Base-by-base conservation (phyloP, 2,329 filamentous ascomycete genomes). In the Gremmenia infestans region DNA sequence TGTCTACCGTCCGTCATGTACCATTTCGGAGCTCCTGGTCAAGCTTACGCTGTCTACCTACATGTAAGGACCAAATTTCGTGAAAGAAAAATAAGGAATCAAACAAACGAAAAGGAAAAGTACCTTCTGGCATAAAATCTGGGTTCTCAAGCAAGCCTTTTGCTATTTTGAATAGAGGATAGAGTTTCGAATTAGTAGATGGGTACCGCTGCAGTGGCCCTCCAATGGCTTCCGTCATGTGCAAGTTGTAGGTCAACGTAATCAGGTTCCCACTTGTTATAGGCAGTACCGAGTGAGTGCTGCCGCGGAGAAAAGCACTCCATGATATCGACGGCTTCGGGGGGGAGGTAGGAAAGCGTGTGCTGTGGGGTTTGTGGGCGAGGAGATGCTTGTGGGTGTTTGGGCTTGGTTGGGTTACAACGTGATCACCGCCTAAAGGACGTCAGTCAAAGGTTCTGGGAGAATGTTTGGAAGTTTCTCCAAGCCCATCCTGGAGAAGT, bases 171-270 rank as follows among this genome's bases (percentile, higher is more conserved):
- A 73, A 73, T 0, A 79, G 55, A 0, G 73, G 73, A 48, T 74
- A 63, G 1, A 63, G 55, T 3, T 61, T 60, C 5, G 71, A 64
- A 53, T 75, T 67, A 37, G 74, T 62, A n/a, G 56, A 57, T 32
- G 52, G 45, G 53, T 53, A 36, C 22, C 56, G 46, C 55, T 60
- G 46, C 50, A 61, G 8, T 3, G 60, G 56, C 1, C 37, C 42
- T 5, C 70, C 71, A n/a, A 68, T 63, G 4, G 72, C 68, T 22
- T 69, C 65, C 2, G 70, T 68, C 11, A 73, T 67, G 58, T 74
- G 82, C 1, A 86, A 69, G 55, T 85, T 85, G 68, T 86, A 85
- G 0, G 81, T 85, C 22, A 86, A 65, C 0, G 79, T 85, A 15
- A 86, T 58, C 0, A 80, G 76, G 55, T 85, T 73, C 0, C 81